A percentile compares a stretch with the other conserved stretches of the same genome.
Conservation (phyloP, 2,329 filamentous ascomycete genomes). For the Clarireedia monteithiana region DNA sequence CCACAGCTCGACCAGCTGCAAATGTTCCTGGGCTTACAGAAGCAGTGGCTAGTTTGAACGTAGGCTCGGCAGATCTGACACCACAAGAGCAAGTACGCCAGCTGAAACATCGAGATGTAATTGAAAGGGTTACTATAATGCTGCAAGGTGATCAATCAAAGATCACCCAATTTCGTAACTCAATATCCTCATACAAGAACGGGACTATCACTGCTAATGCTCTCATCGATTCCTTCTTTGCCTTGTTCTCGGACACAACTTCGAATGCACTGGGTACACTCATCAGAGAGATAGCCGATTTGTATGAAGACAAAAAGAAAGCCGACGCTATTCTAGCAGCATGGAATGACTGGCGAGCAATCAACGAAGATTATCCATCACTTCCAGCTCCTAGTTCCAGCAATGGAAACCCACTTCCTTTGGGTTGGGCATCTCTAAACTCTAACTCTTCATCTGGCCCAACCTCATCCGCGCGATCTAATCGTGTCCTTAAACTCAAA, state of each 20-base stretch:
- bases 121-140: conserved; percentile 76
- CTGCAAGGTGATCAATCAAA: conserved; percentile 71
- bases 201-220: conserved; percentile 63
- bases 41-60: conserved; percentile 29
- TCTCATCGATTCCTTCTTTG: conserved; percentile 81
- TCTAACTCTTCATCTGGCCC: conserved; percentile 12
- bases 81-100: conserved; percentile 76
- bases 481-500: conserved; percentile 57
- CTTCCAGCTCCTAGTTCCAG: conserved; percentile 67
- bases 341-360: conserved; percentile 92
- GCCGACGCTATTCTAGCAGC: conserved; percentile 67
- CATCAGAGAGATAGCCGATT: conserved; percentile 82
- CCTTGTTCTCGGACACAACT: conserved; percentile 70
- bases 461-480: conserved; percentile 35
- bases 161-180: conserved; percentile 66
- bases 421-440: conserved; percentile 26
- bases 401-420: conserved; percentile 25
- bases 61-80: conserved; percentile 45
- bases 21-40: conserved; percentile 1
- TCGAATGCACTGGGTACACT: conserved; percentile 79
- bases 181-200: conserved; percentile 71
- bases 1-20: conserved; percentile 12
- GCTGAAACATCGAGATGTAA: conserved; percentile 73
- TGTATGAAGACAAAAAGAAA: conserved; percentile 79
- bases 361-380: conserved; percentile 91